Base-by-base conservation (phyloP, 169 alveolate species). In the Besnoitia besnoiti region DNA sequence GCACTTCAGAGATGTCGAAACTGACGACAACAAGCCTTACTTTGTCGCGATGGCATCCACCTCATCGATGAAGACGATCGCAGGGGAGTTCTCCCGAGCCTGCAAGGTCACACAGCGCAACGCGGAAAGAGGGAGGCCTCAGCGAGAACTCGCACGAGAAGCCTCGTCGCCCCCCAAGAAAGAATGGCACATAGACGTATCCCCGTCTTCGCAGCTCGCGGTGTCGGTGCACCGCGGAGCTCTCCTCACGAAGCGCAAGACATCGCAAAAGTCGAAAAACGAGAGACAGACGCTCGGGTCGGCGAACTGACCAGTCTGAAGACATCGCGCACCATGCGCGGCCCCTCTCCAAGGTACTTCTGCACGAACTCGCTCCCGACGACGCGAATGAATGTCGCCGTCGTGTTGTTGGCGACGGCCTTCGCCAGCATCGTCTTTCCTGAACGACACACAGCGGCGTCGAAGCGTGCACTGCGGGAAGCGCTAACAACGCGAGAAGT, bases 331-430 rank as follows among this genome's bases (percentile, higher is more conserved):
- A 99, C 99, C 99, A 99, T 99, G 92, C 99, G 97, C 24, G 99
- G 99, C 1, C 99, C 99, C 96, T 99, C 99, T 16, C 96, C 99
- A 62, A 99, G 97, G 93, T 99, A 99, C 95, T 99, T 99, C 91
- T 99, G 99, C 21, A 99, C 99, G 94, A 99, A 99, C 95, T 99
- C 99, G 50, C 99, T 98, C 7, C 99, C 99, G 33, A 98, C 99
- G 35, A 99, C 99, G 77, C 99, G 97, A 42, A 99, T 98, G 95
- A 99, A 98, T 35, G 91, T 92, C 5, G 94, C 94, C 5, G 61
- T 97, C 24, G 99, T 99, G 89, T 99, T 99, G 95, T 98, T 97
- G 37, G 99, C 99, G n/a, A 99, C 99, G 16, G 99, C 99, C 96
- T 99, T 87, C 33, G 91, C 91, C 30, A 87, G 91, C 91, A 87